A percentile compares a stretch with the other conserved stretches of the same genome.
These are phyloP conservation scores for Schrenkiella parvula DNA, from an alignment of 345 rosid genomes.

Conservation along the genomic window DNA sequence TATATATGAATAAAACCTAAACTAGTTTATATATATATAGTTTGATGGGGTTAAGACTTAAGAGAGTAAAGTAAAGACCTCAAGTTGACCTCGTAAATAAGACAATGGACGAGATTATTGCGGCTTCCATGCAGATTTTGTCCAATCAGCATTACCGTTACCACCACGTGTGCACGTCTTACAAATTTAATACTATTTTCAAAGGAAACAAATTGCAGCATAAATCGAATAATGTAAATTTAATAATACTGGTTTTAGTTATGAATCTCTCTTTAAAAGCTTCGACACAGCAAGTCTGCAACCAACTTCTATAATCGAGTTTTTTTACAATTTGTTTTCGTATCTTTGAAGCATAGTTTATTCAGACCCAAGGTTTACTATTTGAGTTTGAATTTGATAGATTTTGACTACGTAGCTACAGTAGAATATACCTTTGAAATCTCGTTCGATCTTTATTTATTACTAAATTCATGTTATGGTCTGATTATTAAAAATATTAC, in stretches of 20 bases:
- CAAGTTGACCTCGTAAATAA: conserved; percentile 12
- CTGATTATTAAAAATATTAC: no score
- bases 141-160: background rate
- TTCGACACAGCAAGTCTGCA: background rate
- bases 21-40: no score
- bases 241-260: background rate
- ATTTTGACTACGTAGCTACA: no score
- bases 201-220: background rate
- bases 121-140: background rate
- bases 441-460: no score
- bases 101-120: conserved; percentile 6
- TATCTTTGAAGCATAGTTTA: no score
- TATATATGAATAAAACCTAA: background rate
- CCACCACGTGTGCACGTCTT: conserved; percentile 45
- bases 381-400: no score
- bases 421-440: no score
- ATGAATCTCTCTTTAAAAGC: background rate
- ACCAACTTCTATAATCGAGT: no score
- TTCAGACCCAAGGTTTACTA: no score
- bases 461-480: no score
- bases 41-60: no score
- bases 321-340: no score
- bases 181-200: background rate
- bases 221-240: background rate
- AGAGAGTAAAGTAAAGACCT: background rate